Percentiles rank a stretch among this genome's conserved stretches.
These are phyloP conservation scores for Jacaranda copaia DNA, from an alignment of 257 asterid genomes.

Conservation along the genomic window DNA sequence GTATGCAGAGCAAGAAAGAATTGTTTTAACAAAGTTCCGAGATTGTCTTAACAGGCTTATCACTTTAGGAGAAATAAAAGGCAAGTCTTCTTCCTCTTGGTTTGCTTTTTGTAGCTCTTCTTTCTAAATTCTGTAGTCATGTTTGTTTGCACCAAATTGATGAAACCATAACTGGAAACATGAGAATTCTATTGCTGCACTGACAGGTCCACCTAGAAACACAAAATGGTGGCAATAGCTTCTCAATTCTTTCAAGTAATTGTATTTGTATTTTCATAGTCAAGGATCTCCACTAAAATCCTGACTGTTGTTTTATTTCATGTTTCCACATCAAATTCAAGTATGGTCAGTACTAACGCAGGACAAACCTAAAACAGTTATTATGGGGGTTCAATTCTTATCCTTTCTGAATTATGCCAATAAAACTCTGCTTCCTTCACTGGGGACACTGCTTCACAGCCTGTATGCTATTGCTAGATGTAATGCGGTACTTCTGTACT, in stretches of 20 bases:
- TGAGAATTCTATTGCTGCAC: constrained; percentile 1
- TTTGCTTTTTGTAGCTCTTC: constrained; percentile 16
- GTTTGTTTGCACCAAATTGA: constrained; percentile 7
- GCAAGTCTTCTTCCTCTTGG: constrained; percentile 51
- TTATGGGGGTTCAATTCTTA: background rate
- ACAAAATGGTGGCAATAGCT: background rate
- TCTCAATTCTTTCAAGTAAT: background rate
- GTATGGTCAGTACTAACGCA: background rate
- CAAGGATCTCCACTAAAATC: background rate
- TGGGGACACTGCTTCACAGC: background rate
- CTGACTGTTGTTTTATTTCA: background rate
- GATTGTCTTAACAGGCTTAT: constrained; percentile 93
- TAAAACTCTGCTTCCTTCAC: background rate
- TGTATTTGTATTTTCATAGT: constrained; percentile 7
- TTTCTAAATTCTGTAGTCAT: background rate
- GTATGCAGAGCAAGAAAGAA: constrained; percentile 89
- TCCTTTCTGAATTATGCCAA: background rate
- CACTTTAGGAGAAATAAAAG: constrained; percentile 91
- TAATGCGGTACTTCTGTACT: background rate
- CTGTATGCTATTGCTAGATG: background rate
- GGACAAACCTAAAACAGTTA: background rate
- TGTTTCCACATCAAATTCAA: background rate
- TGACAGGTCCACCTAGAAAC: background rate
- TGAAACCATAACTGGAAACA: constrained; percentile 15
- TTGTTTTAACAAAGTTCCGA: constrained; percentile 81